Conservation (phyloP, 345 rosid genomes). For the Pistacia vera region DNA sequence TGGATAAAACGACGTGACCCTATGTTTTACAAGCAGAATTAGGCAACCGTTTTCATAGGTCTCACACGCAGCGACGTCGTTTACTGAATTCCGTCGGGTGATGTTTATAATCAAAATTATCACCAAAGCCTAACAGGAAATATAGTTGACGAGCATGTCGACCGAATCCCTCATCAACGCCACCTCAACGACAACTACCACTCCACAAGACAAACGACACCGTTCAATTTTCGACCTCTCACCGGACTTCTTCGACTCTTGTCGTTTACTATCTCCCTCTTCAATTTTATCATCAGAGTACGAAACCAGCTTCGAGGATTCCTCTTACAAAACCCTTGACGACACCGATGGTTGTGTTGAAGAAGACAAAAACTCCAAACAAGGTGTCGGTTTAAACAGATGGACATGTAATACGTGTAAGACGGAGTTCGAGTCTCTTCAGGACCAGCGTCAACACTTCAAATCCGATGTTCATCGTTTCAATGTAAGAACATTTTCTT, state of each 20-base stretch:
- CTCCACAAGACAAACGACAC: slow-evolving; percentile 33
- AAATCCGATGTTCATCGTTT: slow-evolving; percentile 90
- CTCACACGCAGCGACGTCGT: not conserved
- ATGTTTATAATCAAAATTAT: too few species aligned
- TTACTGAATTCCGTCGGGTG: not conserved
- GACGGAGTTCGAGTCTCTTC: slow-evolving; percentile 80
- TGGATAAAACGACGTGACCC: too few species aligned
- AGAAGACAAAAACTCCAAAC: slow-evolving; percentile 35
- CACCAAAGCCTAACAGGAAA: not conserved
- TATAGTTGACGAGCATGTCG: slow-evolving; percentile 31
- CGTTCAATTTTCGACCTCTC: slow-evolving; percentile 71
- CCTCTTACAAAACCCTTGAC: slow-evolving; percentile 27
- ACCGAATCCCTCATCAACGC: slow-evolving; percentile 19
- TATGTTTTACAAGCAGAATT: too few species aligned
- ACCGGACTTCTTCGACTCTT: slow-evolving; percentile 59
- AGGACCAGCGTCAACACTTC: slow-evolving; percentile 88
- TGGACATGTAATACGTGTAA: slow-evolving; percentile 94
- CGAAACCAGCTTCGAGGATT: slow-evolving; percentile 26
- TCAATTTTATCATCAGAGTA: slow-evolving; percentile 27
- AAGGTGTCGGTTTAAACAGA: slow-evolving; percentile 43
- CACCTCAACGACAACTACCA: slow-evolving; percentile 7
- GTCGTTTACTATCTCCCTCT: slow-evolving; percentile 55
- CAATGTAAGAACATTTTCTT: slow-evolving; percentile 48
- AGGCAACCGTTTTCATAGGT: too few species aligned
- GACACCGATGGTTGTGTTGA: slow-evolving; percentile 21